Base-by-base conservation (phyloP, 345 rosid species). In the Aethionema arabicum region DNA sequence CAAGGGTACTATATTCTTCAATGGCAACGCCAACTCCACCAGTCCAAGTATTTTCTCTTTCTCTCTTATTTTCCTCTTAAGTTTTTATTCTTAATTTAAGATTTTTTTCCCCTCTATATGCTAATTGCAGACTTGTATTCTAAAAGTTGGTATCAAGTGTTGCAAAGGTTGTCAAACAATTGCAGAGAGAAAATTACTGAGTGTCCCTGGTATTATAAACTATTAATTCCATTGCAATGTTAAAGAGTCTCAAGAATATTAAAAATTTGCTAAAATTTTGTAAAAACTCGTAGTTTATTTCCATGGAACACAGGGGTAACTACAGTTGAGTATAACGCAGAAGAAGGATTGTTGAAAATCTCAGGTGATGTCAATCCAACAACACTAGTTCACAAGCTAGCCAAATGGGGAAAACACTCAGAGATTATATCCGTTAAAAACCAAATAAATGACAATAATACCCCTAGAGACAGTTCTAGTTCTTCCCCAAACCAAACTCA, bases 321-420 rank as follows among this genome's bases (percentile, higher is more conserved):
- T 2, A 44, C 33, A 55, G 68, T 31, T 5, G 58, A 47, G 44
- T 69, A 61, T 12, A 40, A 69, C 32, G 13, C 3, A 32, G 45
- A 16, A 12, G 44, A 47, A 61, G 68, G 74, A 0, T 61, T 62
- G 37, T 46, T 69, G 74, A 62, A 16, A 2, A 44, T 69, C 56
- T 53, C 45, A 46, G 73, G 68, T 14, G 44, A 69, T 15, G 63
- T 69, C 1, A 66, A 69, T 0, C 73, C 73, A 0, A 39, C 15
- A 56, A 31, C 36, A 47, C 52, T 69, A 0, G 38, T 61, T 40
- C 14, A 15, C 5, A 69, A 61, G 55, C 56, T 69, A 11, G 40
- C n/a, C 2, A 61, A 16, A 39, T 10, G 36, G 13, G 50, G 37
- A 2, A 69, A 0, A 38, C 38, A 61, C 46, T 6, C 73, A 69